Percentiles rank a stretch among this genome's conserved stretches.
phyloP scores from a whole-genome alignment of 129 eudicot species.

The Lonicera japonica region DNA sequence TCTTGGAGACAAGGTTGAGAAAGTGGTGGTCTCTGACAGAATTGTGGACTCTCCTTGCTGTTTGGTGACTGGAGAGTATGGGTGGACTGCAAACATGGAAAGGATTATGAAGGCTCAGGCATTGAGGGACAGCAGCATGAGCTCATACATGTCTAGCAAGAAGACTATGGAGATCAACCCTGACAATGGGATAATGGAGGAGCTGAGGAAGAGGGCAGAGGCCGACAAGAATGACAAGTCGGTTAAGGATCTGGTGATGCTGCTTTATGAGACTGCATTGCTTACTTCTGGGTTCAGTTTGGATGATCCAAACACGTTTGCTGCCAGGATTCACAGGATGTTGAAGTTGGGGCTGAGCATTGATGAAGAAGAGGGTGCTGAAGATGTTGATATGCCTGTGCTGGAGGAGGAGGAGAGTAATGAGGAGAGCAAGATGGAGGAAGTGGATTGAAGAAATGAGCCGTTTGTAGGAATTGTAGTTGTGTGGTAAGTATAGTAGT shows the following conservation, averaged over 20 bases:
- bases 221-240: conserved; percentile 81
- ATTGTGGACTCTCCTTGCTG: conserved; percentile 90
- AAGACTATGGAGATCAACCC: conserved; percentile 96
- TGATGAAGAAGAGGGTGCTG: conserved; percentile 61
- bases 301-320: conserved; percentile 79
- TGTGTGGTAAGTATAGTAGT: neutral
- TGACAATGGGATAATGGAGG: conserved; percentile 88
- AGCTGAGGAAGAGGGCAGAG: conserved; percentile 82
- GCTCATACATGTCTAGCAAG: conserved; percentile 88
- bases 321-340: conserved; percentile 82
- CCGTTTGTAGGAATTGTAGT: neutral
- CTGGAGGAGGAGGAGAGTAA: conserved; percentile 61
- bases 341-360: conserved; percentile 80
- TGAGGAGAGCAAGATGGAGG: conserved; percentile 97
- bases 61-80: conserved; percentile 83
- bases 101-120: conserved; percentile 96
- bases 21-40: conserved; percentile 77
- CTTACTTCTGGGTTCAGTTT: conserved; percentile 84
- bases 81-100: conserved; percentile 95
- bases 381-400: conserved; percentile 72
- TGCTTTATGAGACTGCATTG: conserved; percentile 74
- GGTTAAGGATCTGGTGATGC: conserved; percentile 64
- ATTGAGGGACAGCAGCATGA: conserved; percentile 77
- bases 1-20: conserved; percentile 74
- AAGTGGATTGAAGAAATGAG: conserved; percentile 46